A percentile compares a stretch with the other conserved stretches of the same genome.
Evolutionary conservation across 2,329 filamentous ascomycete species (phyloP).

Genomic region (Myriangium duriaei): DNA sequence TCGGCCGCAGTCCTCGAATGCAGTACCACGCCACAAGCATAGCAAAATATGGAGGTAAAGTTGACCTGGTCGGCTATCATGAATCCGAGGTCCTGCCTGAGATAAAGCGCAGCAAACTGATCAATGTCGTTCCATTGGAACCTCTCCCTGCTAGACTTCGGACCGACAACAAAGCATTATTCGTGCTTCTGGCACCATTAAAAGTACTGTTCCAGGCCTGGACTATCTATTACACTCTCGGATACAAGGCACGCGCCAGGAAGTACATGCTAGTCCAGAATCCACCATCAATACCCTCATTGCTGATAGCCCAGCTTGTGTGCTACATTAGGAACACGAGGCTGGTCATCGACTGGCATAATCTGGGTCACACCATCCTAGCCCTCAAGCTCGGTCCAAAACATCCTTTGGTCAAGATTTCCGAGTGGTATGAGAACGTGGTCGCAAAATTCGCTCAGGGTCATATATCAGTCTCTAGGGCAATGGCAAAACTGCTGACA

Average conservation of each 20-base stretch:
- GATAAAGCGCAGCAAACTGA: conserved; percentile 53
- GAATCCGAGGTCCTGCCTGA: conserved; percentile 76
- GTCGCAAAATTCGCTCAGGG: conserved; percentile 57
- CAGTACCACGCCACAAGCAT: conserved; percentile 95
- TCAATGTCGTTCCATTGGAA: conserved; percentile 58
- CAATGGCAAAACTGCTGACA: conserved; percentile 67
- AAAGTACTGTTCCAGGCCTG: conserved; percentile 78
- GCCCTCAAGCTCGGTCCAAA: conserved; percentile 48
- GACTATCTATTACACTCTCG: conserved; percentile 57
- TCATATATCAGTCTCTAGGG: conserved; percentile 79
- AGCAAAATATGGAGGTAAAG: conserved; percentile 64
- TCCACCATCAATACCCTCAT: conserved; percentile 84
- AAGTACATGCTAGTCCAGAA: conserved; percentile 88
- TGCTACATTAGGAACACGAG: conserved; percentile 67
- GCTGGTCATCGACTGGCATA: conserved; percentile 94
- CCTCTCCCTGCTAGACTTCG: conserved; percentile 55
- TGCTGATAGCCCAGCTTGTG: conserved; percentile 60
- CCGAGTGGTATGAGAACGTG: conserved; percentile 62
- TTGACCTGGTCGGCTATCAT: conserved; percentile 79
- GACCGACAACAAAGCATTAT: conserved; percentile 57
- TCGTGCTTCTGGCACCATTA: conserved; percentile 64
- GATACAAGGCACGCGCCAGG: conserved; percentile 60
- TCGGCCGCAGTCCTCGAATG: conserved; percentile 93
- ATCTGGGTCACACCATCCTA: conserved; percentile 93
- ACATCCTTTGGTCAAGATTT: conserved; percentile 66